These are phyloP conservation scores for Bipolaris sorokiniana DNA, from an alignment of 2,329 filamentous ascomycete species.

Conservation along the genomic window DNA sequence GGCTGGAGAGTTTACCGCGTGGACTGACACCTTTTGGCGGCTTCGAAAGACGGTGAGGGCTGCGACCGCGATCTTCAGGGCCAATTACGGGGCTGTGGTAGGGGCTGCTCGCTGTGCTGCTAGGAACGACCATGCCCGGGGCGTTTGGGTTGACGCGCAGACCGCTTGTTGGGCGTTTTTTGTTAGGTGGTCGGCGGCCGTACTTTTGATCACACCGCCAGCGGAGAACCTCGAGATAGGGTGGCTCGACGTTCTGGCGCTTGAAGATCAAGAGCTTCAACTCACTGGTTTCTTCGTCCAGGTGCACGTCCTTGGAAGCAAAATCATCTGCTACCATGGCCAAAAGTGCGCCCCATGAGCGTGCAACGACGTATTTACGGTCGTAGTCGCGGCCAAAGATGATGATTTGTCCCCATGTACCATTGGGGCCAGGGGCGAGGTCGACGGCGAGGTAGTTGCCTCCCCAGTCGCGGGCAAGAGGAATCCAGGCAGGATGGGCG, in stretches of 20 bases:
- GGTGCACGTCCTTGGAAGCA: constrained; percentile 86
- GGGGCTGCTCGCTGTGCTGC: constrained; percentile 59
- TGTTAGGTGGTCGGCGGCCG: constrained; percentile 65
- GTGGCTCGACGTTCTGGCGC: constrained; percentile 82
- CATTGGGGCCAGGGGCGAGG: constrained; percentile 84
- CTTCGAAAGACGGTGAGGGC: constrained; percentile 69
- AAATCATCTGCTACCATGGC: constrained; percentile 89
- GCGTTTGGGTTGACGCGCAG: constrained; percentile 61
- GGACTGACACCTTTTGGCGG: constrained; percentile 67
- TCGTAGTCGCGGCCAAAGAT: constrained; percentile 97
- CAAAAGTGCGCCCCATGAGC: constrained; percentile 88
- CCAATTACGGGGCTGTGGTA: constrained; percentile 70
- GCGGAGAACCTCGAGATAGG: constrained; percentile 91
- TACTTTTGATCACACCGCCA: constrained; percentile 97
- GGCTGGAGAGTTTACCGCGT: constrained; percentile 71
- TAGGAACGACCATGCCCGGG: constrained; percentile 51
- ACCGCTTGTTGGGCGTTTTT: constrained; percentile 54
- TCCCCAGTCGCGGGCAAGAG: constrained; percentile 95
- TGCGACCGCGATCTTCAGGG: constrained; percentile 67
- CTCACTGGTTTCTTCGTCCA: constrained; percentile 91
- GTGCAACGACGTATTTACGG: constrained; percentile 94
- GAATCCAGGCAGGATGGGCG: constrained; percentile 93
- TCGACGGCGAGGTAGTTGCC: constrained; percentile 97
- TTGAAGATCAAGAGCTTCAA: constrained; percentile 88
- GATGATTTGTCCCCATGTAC: constrained; percentile 96